Conservation (phyloP, 2,329 filamentous ascomycete species). For the Sporothrix curviconia region DNA sequence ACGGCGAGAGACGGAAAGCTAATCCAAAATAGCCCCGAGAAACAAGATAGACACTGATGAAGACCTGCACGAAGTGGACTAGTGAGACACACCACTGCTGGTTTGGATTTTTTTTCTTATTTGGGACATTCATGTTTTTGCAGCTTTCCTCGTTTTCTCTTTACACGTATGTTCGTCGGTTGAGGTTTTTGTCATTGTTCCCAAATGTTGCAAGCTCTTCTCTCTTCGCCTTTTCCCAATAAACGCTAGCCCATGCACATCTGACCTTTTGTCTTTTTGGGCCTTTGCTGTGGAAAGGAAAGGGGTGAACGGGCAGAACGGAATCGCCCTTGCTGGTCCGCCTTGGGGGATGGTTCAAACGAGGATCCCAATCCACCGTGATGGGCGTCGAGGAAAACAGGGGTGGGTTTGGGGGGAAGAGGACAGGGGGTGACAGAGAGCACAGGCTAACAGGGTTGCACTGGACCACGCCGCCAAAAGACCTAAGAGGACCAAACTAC, state of each 20-base stretch:
- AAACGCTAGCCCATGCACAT: no score
- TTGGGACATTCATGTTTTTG: background rate
- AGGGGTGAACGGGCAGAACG: conserved; percentile 4
- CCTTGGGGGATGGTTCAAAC: conserved; percentile 3
- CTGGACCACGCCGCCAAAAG: background rate
- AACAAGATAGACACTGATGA: background rate
- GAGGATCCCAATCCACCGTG: background rate
- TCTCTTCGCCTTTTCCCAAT: no score
- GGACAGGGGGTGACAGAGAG: background rate
- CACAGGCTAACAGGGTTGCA: background rate
- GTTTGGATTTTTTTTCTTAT: background rate
- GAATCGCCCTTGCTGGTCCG: conserved; percentile 2
- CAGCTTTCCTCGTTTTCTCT: no score
- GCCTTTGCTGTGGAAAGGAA: conserved; percentile 5
- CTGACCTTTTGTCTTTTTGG: no score
- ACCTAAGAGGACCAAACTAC: background rate
- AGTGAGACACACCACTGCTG: conserved; percentile 6
- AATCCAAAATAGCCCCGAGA: background rate
- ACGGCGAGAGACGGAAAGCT: background rate
- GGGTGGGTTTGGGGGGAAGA: background rate
- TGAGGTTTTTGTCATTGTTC: no score
- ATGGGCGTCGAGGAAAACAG: conserved; percentile 7
- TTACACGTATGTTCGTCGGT: no score
- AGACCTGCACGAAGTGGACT: conserved; percentile 6
- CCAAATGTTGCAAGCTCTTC: no score